Evolutionary conservation across 352 stramenopile genomes (phyloP).

Genomic region (Blastocystis sp.): DNA sequence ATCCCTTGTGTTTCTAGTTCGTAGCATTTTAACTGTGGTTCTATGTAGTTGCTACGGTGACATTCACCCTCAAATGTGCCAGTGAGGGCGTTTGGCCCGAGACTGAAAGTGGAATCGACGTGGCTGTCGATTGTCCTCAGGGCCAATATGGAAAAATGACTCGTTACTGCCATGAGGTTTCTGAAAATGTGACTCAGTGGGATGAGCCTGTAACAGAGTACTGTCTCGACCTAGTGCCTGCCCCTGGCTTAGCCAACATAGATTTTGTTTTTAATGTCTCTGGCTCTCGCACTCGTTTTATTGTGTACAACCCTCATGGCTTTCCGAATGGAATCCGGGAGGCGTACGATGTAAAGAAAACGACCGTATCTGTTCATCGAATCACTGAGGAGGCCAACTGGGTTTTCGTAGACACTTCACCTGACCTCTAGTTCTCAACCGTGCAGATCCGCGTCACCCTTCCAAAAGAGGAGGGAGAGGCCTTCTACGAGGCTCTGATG

Average conservation of each 20-base stretch:
- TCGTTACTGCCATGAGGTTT: neutral
- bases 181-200: neutral
- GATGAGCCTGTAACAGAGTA: slow-evolving; percentile 16
- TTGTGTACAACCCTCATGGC: neutral
- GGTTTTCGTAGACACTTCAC: neutral
- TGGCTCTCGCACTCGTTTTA: neutral
- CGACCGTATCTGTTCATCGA: neutral
- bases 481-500: neutral
- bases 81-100: neutral
- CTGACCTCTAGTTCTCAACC: neutral
- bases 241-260: neutral
- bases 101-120: neutral
- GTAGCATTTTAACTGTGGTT: neutral
- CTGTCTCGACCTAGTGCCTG: neutral
- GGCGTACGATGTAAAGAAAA: neutral
- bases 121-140: neutral
- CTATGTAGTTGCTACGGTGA: neutral
- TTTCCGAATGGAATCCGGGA: neutral
- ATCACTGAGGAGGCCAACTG: neutral
- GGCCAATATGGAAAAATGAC: slow-evolving; percentile 24
- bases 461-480: neutral
- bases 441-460: slow-evolving; percentile 3
- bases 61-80: neutral
- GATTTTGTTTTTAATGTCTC: neutral
- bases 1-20: neutral